Evolutionary conservation across 2,329 filamentous ascomycete genomes (phyloP).

Genomic region (Ascochyta clinopodiicola): DNA sequence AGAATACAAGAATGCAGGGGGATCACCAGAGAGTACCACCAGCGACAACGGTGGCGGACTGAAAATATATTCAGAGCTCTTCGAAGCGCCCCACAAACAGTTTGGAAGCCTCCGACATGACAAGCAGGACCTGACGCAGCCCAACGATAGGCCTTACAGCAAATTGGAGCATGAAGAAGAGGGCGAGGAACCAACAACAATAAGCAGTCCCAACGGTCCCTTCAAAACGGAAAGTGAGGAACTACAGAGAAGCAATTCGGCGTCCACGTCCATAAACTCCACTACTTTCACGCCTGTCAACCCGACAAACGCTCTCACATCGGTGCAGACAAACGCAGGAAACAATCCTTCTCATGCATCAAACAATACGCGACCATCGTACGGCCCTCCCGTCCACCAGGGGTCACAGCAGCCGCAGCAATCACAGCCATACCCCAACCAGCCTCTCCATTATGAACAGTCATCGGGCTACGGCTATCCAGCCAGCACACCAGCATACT

Average conservation of each 20-base stretch:
- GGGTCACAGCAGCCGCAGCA: conserved; percentile 2
- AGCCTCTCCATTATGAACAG: not conserved
- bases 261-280: not conserved
- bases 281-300: conserved; percentile 23
- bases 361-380: not conserved
- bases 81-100: conserved; percentile 30
- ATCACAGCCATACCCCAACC: conserved; percentile 1
- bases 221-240: conserved; percentile 12
- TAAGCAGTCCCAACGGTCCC: not conserved
- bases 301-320: not conserved
- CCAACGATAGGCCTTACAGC: conserved; percentile 21
- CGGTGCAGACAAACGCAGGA: not conserved
- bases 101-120: conserved; percentile 22
- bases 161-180: conserved; percentile 26
- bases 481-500: not conserved
- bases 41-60: conserved; percentile 31
- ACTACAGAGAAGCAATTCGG: conserved; percentile 2
- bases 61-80: conserved; percentile 24
- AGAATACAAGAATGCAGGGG: conserved; percentile 22
- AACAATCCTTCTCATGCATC: not conserved
- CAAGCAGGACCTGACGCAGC: not conserved
- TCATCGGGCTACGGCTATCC: not conserved
- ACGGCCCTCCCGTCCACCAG: not conserved
- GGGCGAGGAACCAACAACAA: conserved; percentile 5
- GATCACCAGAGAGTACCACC: conserved; percentile 26